phyloP scores from a whole-genome alignment of 202 grass and related monocot species.

The Zizania palustris region DNA sequence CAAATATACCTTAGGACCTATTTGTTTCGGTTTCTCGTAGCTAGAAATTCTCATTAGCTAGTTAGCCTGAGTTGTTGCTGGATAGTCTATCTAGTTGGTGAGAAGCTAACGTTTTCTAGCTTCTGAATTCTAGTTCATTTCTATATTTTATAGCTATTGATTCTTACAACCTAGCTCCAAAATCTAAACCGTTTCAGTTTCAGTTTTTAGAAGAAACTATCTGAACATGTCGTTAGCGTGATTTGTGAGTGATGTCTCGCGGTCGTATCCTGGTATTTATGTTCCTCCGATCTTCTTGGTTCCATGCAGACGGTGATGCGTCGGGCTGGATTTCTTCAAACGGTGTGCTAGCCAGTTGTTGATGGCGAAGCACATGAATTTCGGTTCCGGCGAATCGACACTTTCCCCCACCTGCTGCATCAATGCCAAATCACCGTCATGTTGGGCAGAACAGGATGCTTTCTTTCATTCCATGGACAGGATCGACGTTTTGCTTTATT shows the following conservation, averaged over 20 bases:
- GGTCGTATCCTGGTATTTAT: not conserved
- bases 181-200: too few species aligned
- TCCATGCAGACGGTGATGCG: not conserved
- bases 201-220: too few species aligned
- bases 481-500: not conserved
- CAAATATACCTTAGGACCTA: too few species aligned
- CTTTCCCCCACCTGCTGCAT: not conserved
- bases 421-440: constrained; percentile 21
- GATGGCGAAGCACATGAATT: not conserved
- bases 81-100: too few species aligned
- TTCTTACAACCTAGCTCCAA: too few species aligned
- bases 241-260: not conserved
- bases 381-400: not conserved
- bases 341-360: not conserved
- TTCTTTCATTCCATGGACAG: not conserved
- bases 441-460: constrained; percentile 30
- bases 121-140: too few species aligned
- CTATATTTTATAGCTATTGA: too few species aligned
- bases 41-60: too few species aligned
- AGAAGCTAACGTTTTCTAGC: too few species aligned
- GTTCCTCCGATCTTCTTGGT: not conserved
- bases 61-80: too few species aligned
- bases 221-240: too few species aligned
- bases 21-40: too few species aligned
- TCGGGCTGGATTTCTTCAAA: not conserved